phyloP scores from a whole-genome alignment of 139 green algal genomes.

The Volvox reticuliferus region DNA sequence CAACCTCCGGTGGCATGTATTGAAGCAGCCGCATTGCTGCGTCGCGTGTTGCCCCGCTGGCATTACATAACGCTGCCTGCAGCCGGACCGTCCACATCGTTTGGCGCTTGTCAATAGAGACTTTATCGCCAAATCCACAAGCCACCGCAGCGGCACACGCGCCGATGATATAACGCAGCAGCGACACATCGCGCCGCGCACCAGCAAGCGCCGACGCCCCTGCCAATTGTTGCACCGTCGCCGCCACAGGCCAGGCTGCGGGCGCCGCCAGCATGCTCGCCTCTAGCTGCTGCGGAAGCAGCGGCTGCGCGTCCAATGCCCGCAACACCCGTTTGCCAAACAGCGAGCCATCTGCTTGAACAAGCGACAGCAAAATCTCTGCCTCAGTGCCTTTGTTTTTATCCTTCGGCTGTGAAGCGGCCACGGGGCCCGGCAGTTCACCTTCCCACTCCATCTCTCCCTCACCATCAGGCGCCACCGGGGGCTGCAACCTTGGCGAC shows the following conservation, averaged over 20 bases:
- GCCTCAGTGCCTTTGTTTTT: background rate
- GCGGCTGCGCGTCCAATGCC: slow-evolving; percentile 2
- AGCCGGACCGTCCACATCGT: background rate
- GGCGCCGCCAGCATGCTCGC: slow-evolving; percentile 25
- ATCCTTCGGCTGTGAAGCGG: background rate
- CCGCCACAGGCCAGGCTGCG: slow-evolving; percentile 18
- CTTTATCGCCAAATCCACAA: background rate
- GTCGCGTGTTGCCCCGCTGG: background rate
- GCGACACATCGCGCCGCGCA: slow-evolving; percentile 54
- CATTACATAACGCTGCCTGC: slow-evolving; percentile 24
- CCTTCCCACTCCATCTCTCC: slow-evolving; percentile 34
- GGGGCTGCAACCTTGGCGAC: background rate
- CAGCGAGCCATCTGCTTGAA: background rate
- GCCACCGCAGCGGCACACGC: background rate
- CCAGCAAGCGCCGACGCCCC: slow-evolving; percentile 5
- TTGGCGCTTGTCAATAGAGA: too few species aligned
- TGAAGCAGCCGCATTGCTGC: slow-evolving; percentile 6
- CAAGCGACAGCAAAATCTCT: slow-evolving; percentile 3
- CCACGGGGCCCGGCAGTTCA: background rate
- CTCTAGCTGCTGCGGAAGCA: slow-evolving; percentile 16
- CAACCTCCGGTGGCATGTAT: background rate
- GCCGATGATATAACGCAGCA: slow-evolving; percentile 55
- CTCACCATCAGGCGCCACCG: background rate
- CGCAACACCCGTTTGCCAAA: background rate
- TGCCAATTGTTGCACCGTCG: slow-evolving; percentile 34